Evolutionary conservation across 345 rosid species (phyloP), one percentile per base, ranked within the genome.

Genomic region (Murraya paniculata): DNA sequence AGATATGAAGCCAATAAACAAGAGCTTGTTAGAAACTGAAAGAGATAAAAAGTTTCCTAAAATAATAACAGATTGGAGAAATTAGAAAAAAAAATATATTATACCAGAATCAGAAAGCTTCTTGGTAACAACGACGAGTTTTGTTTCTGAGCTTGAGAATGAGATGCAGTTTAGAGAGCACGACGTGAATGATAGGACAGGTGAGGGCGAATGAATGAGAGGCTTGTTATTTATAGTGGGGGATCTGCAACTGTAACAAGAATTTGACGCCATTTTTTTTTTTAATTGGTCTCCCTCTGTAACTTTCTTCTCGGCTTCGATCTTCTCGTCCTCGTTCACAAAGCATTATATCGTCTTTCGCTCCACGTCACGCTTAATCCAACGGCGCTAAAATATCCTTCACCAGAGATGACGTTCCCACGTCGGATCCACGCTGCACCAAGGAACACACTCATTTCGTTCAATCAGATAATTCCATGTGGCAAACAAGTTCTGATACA

Each of bases 161-260:
- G 22, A 53, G 6, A 16, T 53, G 8, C 22, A 6, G 53, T 24
- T 55, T 39, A 28, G 65, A 4, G 81, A 75, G 74, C 72, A 67
- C 33, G 76, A 67, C 16, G 74, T 1, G 39, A 68, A 62, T 0
- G 78, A 74, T 45, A 83, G 71, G 41, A 72, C 69, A 57, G 72
- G 4, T 70, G 91, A 79, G 64, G 82, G 25, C 70, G 77, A 81
- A 50, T 27, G 68, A 19, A 80, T 21, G 53, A 71, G 61, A 39
- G 77, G 73, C 27, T 8, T 25, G 81, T 80, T 87, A 89, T 91
- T 91, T 91, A 92, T 94, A 94, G 59, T 25, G 18, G 36, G 55
- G 39, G 61, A 82, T 71, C 70, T 71, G 18, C 76, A 55, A 80
- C 80, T 80, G 86, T 62, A 74, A 81, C 82, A 80, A 8, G 70